Evolutionary conservation across 177 flowering plant genomes (phyloP).

Genomic region (Vitis hybrid): DNA sequence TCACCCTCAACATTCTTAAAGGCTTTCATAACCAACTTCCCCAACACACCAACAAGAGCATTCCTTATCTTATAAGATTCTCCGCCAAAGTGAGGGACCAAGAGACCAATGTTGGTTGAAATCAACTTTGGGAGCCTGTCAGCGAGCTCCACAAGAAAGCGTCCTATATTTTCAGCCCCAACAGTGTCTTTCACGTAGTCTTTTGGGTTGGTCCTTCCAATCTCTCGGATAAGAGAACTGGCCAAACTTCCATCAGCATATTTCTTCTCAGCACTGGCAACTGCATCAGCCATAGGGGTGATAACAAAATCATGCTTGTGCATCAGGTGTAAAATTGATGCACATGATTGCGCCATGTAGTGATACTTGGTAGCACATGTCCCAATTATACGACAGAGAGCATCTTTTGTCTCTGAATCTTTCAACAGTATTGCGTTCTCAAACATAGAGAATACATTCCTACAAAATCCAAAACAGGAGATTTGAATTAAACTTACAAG

Average conservation of each 20-base stretch:
- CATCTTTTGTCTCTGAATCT: conserved; percentile 72
- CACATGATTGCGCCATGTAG: conserved; percentile 74
- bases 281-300: conserved; percentile 73
- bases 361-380: conserved; percentile 86
- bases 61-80: conserved; percentile 97
- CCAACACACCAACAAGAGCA: conserved; percentile 89
- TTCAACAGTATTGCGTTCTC: conserved; percentile 71
- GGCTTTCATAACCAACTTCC: conserved; percentile 82
- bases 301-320: conserved; percentile 81
- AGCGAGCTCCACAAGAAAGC: conserved; percentile 90
- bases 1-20: conserved; percentile 85
- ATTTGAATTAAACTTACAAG: neutral
- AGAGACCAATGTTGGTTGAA: conserved; percentile 78
- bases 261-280: conserved; percentile 76
- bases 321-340: conserved; percentile 80
- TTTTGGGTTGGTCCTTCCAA: conserved; percentile 81
- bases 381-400: conserved; percentile 83
- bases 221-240: conserved; percentile 66
- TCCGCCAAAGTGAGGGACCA: conserved; percentile 95
- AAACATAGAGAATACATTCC: conserved; percentile 66
- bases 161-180: conserved; percentile 95
- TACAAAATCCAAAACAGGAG: conserved; percentile 28
- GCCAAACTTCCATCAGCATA: conserved; percentile 86
- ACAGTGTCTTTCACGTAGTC: conserved; percentile 82
- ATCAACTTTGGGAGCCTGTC: conserved; percentile 80